Conservation (phyloP, 345 rosid genomes). For the Eucalyptus marginata region DNA sequence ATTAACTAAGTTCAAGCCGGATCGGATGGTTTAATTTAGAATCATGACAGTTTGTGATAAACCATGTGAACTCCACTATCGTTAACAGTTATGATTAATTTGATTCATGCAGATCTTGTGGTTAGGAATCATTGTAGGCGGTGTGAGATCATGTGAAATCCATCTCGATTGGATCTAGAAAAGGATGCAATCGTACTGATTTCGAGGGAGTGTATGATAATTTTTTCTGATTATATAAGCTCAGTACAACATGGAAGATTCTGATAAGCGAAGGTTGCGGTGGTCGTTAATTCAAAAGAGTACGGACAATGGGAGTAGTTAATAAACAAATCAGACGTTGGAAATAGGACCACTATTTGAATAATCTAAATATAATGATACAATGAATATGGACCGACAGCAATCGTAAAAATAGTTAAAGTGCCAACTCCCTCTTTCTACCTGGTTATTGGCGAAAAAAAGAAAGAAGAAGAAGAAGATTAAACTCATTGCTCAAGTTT, state of each 20-base stretch:
- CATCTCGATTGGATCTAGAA: not conserved
- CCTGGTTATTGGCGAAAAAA: not conserved
- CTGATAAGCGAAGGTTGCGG: not conserved
- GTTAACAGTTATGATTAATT: too few relatives aligned
- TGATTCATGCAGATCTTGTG: not conserved
- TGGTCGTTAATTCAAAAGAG: not conserved
- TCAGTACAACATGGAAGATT: not conserved
- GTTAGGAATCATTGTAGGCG: not conserved
- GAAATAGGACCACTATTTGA: not conserved
- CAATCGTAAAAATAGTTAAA: not conserved
- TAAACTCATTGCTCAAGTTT: not conserved
- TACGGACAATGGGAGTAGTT: not conserved
- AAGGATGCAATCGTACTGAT: not conserved
- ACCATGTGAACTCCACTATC: not conserved
- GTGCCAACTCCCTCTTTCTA: not conserved
- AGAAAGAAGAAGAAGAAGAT: too few relatives aligned
- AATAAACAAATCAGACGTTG: too few relatives aligned
- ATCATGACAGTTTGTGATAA: too few relatives aligned
- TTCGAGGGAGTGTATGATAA: not conserved
- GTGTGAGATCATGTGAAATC: not conserved
- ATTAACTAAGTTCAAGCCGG: not conserved
- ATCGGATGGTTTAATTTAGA: too few relatives aligned
- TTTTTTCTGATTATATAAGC: not conserved
- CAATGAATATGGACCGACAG: not conserved
- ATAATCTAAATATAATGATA: not conserved